A percentile compares a stretch with the other conserved stretches of the same genome.
phyloP scores from a whole-genome alignment of 306 rosid species.

The Quercus suber region DNA sequence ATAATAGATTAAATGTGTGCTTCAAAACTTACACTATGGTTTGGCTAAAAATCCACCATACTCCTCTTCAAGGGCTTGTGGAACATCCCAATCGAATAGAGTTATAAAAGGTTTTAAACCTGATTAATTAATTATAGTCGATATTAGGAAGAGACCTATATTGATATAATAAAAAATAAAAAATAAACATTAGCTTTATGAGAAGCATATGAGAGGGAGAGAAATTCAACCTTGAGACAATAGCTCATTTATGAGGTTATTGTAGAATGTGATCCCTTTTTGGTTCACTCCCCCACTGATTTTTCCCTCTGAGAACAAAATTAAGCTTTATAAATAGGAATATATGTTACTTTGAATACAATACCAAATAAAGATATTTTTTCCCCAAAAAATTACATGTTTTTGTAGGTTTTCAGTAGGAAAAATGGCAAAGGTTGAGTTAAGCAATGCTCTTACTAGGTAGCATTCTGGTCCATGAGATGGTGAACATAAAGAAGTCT shows the following conservation, averaged over 20 bases:
- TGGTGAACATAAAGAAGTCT: conserved; percentile 47
- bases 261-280: conserved; percentile 46
- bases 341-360: no score
- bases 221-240: conserved; percentile 33
- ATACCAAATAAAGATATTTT: no score
- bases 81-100: conserved; percentile 53
- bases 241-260: conserved; percentile 45
- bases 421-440: no score
- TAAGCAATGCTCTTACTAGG: no score
- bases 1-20: no score
- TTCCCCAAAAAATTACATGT: no score
- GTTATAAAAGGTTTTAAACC: conserved; percentile 52
- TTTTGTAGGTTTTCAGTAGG: no score
- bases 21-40: conserved; percentile 37
- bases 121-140: neutral
- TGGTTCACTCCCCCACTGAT: conserved; percentile 15
- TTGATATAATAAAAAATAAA: neutral
- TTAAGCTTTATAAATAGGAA: neutral
- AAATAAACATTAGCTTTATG: no score
- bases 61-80: conserved; percentile 54
- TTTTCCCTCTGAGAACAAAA: conserved; percentile 13
- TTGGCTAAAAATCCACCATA: conserved; percentile 55
- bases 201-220: neutral
- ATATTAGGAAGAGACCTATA: neutral
- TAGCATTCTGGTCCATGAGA: conserved; percentile 46